Evolutionary conservation across 257 asterid genomes (phyloP), one percentile per base, ranked within the genome.

Genomic region (Nicotiana benthamiana): DNA sequence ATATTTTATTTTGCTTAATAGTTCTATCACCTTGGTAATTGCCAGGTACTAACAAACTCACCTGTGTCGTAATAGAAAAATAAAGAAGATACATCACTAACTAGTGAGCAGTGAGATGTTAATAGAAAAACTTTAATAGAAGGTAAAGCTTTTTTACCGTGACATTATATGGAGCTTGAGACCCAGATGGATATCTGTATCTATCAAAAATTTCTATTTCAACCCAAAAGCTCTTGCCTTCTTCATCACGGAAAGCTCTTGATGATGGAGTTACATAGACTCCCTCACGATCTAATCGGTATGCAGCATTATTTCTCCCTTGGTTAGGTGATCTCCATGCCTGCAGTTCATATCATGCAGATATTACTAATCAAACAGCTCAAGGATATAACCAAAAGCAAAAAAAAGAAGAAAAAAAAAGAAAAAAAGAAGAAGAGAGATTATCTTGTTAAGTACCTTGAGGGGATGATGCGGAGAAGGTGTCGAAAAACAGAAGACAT

Each of bases 391-490:
- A 80, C 74, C 43, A 81, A 80, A 75, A 68, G 64, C 74, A 40
- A 51, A 40, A 77, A 34, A 82, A 43, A 52, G 1, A 34, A 34
- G 5, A 32, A 27, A 1, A 28, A 28, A 28, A 28, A 28, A 28
- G 2, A 28, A 28, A 28, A 28, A 28, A 28, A 28, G 1, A 27
- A 27, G 4, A 5, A 32, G 4, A 32, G 4, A 36, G 10, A 78
- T 52, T 30, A 82, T 56, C 15, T 20, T 40, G 57, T 81, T 61
- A 79, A 89, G 67, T 88, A 80, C 99, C 97, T 93, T 96, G 87
- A 96, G 97, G 85, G 99, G 98, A 91, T 93, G 97, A 87, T 96
- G 96, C 3, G 98, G 97, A 57, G 98, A 86, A 87, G 99, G 98
- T 65, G 98, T 94, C 15, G 99, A 96, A 81, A 96, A 96, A 88